These are phyloP conservation scores for Psilocybe azurescens DNA, from an alignment of 768 basidiomycete genomes.

Conservation along the genomic window DNA sequence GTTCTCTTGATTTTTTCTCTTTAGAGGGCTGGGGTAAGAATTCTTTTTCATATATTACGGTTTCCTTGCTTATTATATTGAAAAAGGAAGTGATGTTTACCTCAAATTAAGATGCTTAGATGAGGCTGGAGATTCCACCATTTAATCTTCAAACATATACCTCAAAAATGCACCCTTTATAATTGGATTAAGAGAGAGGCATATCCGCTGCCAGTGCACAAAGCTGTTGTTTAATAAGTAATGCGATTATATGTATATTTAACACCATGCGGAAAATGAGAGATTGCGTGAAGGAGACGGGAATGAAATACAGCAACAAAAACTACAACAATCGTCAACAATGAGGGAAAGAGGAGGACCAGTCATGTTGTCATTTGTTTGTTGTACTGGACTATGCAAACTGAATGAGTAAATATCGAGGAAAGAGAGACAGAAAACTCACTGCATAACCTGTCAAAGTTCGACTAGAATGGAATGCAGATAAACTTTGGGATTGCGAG, in stretches of 20 bases:
- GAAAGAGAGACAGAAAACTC: constrained; percentile 34
- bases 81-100: constrained; percentile 53
- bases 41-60: not conserved
- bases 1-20: constrained; percentile 80
- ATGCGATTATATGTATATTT: constrained; percentile 35
- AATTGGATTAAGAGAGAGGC: constrained; percentile 8
- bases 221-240: constrained; percentile 20
- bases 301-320: constrained; percentile 38
- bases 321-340: constrained; percentile 23
- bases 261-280: constrained; percentile 37
- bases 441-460: constrained; percentile 75
- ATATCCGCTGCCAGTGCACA: constrained; percentile 13
- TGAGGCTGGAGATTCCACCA: constrained; percentile 50
- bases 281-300: constrained; percentile 38
- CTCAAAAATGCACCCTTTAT: not conserved
- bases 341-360: constrained; percentile 14
- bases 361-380: constrained; percentile 38
- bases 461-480: constrained; percentile 78
- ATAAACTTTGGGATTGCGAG: constrained; percentile 71
- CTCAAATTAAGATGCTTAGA: constrained; percentile 54
- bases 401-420: constrained; percentile 13
- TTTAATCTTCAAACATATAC: constrained; percentile 27
- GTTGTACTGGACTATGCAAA: constrained; percentile 39
- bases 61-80: constrained; percentile 12
- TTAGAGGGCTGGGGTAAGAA: constrained; percentile 83